These are phyloP conservation scores for Vicia villosa DNA, from an alignment of 306 rosid species.

Conservation along the genomic window DNA sequence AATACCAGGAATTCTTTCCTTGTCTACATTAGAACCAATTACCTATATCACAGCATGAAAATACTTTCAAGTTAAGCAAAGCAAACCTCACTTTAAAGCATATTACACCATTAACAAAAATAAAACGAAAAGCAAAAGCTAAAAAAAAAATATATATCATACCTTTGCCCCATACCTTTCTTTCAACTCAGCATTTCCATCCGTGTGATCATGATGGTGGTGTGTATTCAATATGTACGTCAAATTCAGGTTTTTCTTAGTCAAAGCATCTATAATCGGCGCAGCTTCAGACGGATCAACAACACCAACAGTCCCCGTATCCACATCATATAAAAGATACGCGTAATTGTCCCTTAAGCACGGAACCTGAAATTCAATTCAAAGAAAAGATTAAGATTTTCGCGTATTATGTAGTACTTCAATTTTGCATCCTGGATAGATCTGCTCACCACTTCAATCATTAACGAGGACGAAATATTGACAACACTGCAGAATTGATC, in stretches of 20 bases:
- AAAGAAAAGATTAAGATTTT: slow-evolving; percentile 16
- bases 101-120: not conserved
- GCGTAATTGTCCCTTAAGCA: slow-evolving; percentile 92
- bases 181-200: slow-evolving; percentile 89
- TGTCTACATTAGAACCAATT: slow-evolving; percentile 84
- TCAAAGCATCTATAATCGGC: slow-evolving; percentile 82
- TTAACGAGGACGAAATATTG: slow-evolving; percentile 74
- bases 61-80: slow-evolving; percentile 9
- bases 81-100: slow-evolving; percentile 7
- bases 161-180: slow-evolving; percentile 80
- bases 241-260: slow-evolving; percentile 77
- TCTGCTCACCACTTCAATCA: slow-evolving; percentile 83
- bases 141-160: slow-evolving; percentile 16
- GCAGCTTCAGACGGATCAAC: slow-evolving; percentile 96
- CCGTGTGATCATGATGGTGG: slow-evolving; percentile 92
- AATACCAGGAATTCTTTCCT: slow-evolving; percentile 80
- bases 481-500: slow-evolving; percentile 93
- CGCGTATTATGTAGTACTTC: not conserved
- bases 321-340: slow-evolving; percentile 85
- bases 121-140: slow-evolving; percentile 20
- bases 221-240: slow-evolving; percentile 91
- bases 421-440: slow-evolving; percentile 1
- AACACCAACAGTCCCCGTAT: slow-evolving; percentile 95
- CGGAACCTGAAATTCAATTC: slow-evolving; percentile 67
- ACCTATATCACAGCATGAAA: slow-evolving; percentile 55